These are phyloP conservation scores for Dioscorea cayenensis DNA, from an alignment of 116 monocot species.

Conservation along the genomic window DNA sequence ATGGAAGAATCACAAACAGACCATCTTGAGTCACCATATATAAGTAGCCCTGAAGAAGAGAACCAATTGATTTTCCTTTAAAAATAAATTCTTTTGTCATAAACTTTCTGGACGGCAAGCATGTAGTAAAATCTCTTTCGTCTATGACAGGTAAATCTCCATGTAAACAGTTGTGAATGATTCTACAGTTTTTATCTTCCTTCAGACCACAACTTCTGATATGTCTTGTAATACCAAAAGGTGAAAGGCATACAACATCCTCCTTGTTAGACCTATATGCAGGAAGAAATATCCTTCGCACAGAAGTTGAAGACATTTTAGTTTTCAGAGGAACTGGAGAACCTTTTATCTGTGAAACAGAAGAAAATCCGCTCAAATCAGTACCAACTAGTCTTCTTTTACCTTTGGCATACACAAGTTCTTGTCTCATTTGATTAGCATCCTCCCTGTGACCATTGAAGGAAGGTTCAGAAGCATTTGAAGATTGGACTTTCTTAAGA, in stretches of 20 bases:
- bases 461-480: constrained; percentile 7
- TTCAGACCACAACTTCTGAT: constrained; percentile 20
- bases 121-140: constrained; percentile 31
- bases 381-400: constrained; percentile 8
- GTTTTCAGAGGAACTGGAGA: constrained; percentile 5
- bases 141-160: constrained; percentile 32
- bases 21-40: constrained; percentile 72
- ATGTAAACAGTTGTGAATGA: constrained; percentile 58
- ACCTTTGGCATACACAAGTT: constrained; percentile 9
- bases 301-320: constrained; percentile 8
- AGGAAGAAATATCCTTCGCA: constrained; percentile 72
- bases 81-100: constrained; percentile 25
- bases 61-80: constrained; percentile 58
- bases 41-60: constrained; percentile 63
- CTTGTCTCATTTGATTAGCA: constrained; percentile 15
- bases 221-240: constrained; percentile 71
- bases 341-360: constrained; percentile 13
- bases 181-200: constrained; percentile 20
- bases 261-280: constrained; percentile 26
- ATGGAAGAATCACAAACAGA: constrained; percentile 79
- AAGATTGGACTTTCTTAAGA: constrained; percentile 8
- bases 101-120: constrained; percentile 11
- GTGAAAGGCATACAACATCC: constrained; percentile 55
- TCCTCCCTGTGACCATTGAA: neutral
- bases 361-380: constrained; percentile 33